These are phyloP conservation scores for Trichophyton equinum DNA, from an alignment of 2,329 filamentous ascomycete species.

Conservation along the genomic window DNA sequence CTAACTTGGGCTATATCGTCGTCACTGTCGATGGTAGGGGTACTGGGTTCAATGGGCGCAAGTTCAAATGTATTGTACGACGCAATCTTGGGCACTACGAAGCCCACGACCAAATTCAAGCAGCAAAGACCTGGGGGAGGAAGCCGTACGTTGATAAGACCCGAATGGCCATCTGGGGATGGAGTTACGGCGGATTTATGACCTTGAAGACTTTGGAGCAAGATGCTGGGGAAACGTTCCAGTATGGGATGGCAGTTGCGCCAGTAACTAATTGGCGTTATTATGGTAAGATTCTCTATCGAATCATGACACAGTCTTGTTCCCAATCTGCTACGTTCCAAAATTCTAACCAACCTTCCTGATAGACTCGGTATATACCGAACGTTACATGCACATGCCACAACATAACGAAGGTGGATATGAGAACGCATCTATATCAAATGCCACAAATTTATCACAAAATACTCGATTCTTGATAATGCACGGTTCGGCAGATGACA, in stretches of 20 bases:
- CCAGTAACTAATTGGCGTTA: constrained; percentile 97
- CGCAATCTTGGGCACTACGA: constrained; percentile 77
- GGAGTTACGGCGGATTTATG: constrained; percentile 94
- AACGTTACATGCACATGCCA: constrained; percentile 94
- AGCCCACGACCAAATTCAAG: constrained; percentile 78
- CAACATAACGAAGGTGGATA: constrained; percentile 72
- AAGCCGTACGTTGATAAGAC: constrained; percentile 72
- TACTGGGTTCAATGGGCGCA: constrained; percentile 79
- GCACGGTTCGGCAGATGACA: constrained; percentile 94
- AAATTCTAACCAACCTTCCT: constrained; percentile 1
- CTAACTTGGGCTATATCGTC: constrained; percentile 77
- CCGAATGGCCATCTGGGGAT: constrained; percentile 90
- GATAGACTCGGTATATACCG: constrained; percentile 74
- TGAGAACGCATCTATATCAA: constrained; percentile 57
- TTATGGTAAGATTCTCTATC: constrained; percentile 46
- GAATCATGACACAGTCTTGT: constrained; percentile 19
- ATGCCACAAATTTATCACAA: constrained; percentile 57
- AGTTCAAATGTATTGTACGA: constrained; percentile 67
- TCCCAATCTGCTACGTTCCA: not conserved
- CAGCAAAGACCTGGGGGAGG: constrained; percentile 68
- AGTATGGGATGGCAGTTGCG: constrained; percentile 94
- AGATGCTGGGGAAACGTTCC: constrained; percentile 80
- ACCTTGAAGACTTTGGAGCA: constrained; percentile 88
- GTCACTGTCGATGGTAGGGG: constrained; percentile 90
- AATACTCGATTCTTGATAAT: constrained; percentile 87